Percentiles rank a stretch among this genome's conserved stretches.
phyloP scores from a whole-genome alignment of 2,329 filamentous ascomycete genomes.

The Venturia nashicola region DNA sequence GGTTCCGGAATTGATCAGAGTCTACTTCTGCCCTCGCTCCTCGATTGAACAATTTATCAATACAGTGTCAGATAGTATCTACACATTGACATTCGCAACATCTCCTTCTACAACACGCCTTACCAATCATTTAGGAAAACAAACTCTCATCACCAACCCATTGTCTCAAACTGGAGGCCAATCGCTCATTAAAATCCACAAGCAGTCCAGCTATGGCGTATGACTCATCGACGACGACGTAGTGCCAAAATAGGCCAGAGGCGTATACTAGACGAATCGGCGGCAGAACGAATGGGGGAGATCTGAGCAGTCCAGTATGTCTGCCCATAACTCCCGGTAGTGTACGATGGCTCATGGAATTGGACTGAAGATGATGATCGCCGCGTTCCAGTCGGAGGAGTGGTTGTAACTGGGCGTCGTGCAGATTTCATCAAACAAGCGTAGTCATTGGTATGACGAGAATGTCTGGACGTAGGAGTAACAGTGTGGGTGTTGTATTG shows the following conservation, averaged over 20 bases:
- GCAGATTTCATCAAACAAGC: neutral
- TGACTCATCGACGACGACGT: neutral
- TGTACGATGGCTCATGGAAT: neutral
- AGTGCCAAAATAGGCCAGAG: neutral
- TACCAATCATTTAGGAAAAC: neutral
- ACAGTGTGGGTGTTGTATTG: neutral
- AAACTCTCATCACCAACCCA: neutral
- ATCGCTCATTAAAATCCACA: neutral
- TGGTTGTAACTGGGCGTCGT: neutral
- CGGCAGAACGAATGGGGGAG: neutral
- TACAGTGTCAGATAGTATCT: too few relatives aligned
- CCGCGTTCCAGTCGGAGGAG: neutral
- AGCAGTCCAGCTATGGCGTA: neutral
- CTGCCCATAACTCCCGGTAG: neutral
- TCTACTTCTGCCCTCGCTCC: too few relatives aligned
- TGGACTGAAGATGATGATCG: neutral
- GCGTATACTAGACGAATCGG: neutral
- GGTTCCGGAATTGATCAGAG: too few relatives aligned
- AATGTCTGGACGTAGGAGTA: neutral
- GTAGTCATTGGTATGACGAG: neutral
- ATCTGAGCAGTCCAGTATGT: neutral
- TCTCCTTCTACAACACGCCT: neutral
- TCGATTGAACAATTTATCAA: too few relatives aligned
- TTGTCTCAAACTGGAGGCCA: neutral
- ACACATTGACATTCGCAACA: too few relatives aligned